phyloP scores from a whole-genome alignment of 1,139 yeast species.

The Diutina catenulata region DNA sequence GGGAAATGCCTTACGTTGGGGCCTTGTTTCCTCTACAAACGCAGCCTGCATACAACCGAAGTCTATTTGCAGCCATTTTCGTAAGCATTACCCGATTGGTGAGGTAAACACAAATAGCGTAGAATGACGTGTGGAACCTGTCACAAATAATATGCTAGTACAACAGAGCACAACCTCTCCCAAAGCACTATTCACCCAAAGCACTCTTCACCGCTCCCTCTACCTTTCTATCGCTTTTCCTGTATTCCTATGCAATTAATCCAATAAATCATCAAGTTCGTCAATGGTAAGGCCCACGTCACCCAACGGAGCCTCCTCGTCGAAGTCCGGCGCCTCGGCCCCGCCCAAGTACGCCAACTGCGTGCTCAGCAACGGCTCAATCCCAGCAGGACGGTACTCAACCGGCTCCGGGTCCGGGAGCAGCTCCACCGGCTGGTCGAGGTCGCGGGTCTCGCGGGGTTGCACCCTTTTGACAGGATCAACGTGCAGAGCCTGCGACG shows the following conservation, averaged over 20 bases:
- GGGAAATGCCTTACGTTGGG: too few relatives aligned
- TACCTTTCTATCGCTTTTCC: slow-evolving; percentile 7
- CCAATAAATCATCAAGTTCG: slow-evolving; percentile 8
- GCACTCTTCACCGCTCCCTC: slow-evolving; percentile 12
- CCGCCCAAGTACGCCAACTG: slow-evolving; percentile 17
- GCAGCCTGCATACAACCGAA: too few relatives aligned
- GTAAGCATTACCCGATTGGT: too few relatives aligned
- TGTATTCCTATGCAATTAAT: slow-evolving; percentile 7
- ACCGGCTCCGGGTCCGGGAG: slow-evolving; percentile 20
- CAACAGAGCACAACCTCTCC: too few relatives aligned
- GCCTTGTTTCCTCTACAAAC: too few relatives aligned
- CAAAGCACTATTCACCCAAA: slow-evolving; percentile 8
- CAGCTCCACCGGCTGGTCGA: slow-evolving; percentile 24
- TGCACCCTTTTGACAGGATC: slow-evolving; percentile 22
- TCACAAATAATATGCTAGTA: too few relatives aligned
- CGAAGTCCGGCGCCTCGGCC: slow-evolving; percentile 5
- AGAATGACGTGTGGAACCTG: too few relatives aligned
- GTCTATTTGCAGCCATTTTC: too few relatives aligned
- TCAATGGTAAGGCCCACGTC: slow-evolving; percentile 12
- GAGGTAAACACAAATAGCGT: too few relatives aligned
- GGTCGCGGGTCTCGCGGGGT: slow-evolving; percentile 8
- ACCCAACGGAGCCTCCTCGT: slow-evolving; percentile 8
- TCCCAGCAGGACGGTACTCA: slow-evolving; percentile 20
- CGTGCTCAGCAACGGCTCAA: slow-evolving; percentile 14
- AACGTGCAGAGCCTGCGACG: slow-evolving; percentile 14